These are phyloP conservation scores for Solanum sparsipilum DNA, from an alignment of 257 asterid species.

Conservation along the genomic window DNA sequence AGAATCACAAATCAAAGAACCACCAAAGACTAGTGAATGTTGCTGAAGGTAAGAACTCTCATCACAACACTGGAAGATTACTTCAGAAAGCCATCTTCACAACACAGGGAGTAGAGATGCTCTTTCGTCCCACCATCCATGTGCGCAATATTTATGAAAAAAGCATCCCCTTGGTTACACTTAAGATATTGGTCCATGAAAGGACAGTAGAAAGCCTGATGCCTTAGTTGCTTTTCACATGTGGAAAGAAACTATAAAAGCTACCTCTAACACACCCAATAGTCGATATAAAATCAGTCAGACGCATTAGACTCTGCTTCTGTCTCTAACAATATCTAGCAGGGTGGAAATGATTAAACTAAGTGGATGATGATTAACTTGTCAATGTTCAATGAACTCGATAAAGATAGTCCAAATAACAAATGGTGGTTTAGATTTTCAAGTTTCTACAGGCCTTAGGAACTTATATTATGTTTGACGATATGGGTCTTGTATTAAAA, in stretches of 20 bases:
- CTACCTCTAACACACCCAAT: not conserved
- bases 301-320: not conserved
- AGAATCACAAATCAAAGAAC: not conserved
- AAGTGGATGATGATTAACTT: not conserved
- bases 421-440: not conserved
- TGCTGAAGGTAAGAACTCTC: not conserved
- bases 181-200: not conserved
- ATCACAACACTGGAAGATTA: not conserved
- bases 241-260: not conserved
- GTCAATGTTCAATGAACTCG: not conserved
- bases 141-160: not conserved
- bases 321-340: not conserved
- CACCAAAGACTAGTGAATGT: not conserved
- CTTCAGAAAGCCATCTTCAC: not conserved
- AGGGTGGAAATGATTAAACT: not conserved
- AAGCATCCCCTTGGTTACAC: not conserved
- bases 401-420: not conserved
- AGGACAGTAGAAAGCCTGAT: not conserved
- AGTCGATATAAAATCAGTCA: not conserved
- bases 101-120: not conserved
- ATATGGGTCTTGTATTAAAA: not conserved
- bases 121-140: not conserved
- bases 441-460: not conserved
- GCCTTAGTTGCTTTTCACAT: not conserved
- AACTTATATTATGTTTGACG: not conserved